Percentiles rank a stretch among this genome's conserved stretches.
Evolutionary conservation across 2,329 filamentous ascomycete genomes (phyloP).

Genomic region (Xylaria hypoxylon): DNA sequence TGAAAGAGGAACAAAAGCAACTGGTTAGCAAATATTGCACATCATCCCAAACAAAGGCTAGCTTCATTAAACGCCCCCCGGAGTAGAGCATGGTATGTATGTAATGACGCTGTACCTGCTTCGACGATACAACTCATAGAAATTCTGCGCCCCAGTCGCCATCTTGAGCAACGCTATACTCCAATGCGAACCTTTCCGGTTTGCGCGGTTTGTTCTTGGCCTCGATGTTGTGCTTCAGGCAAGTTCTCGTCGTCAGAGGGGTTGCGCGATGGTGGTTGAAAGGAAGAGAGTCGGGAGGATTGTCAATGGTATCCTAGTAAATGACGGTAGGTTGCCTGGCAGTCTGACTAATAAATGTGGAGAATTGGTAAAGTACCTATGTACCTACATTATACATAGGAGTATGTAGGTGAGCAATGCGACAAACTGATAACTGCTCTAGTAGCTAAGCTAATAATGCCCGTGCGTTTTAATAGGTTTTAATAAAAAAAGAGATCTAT

Average conservation of each 20-base stretch:
- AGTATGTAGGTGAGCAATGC: too few species aligned
- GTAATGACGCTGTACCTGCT: constrained; percentile 78
- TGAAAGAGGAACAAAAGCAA: constrained; percentile 36
- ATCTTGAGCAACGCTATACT: constrained; percentile 43
- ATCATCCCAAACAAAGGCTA: constrained; percentile 9
- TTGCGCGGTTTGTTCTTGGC: background rate
- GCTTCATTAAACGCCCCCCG: constrained; percentile 20
- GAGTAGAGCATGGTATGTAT: constrained; percentile 1
- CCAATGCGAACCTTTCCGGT: background rate
- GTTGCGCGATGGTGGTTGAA: constrained; percentile 32
- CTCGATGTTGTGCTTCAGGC: background rate
- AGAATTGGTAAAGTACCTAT: background rate
- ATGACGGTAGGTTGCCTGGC: constrained; percentile 3
- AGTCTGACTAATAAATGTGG: constrained; percentile 23
- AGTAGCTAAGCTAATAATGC: too few species aligned
- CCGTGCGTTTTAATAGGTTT: too few species aligned
- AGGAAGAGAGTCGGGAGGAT: constrained; percentile 12
- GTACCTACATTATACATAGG: too few species aligned
- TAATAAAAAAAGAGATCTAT: background rate
- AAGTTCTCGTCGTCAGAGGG: constrained; percentile 10
- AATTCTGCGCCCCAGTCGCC: constrained; percentile 66
- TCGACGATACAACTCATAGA: constrained; percentile 97
- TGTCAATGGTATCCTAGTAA: background rate
- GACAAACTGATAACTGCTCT: too few species aligned
- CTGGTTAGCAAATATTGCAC: constrained; percentile 38